Evolutionary conservation across 1,139 yeast species (phyloP).

Genomic region (Blastobotrys capitulatus): DNA sequence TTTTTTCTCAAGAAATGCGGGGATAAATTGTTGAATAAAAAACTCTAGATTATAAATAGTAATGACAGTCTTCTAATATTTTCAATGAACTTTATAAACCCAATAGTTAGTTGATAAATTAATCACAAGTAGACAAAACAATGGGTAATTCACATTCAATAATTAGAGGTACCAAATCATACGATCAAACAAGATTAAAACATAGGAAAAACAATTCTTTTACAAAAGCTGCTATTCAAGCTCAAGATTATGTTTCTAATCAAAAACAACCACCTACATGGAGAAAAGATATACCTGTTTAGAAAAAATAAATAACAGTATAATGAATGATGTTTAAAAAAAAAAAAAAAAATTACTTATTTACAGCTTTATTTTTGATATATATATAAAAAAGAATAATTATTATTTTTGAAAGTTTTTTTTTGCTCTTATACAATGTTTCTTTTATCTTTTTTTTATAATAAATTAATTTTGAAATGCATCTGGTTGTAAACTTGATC

Average conservation of each 20-base stretch:
- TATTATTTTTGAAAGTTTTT: neutral
- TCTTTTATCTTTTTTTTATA: no score
- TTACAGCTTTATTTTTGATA: neutral
- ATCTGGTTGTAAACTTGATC: conserved; percentile 50
- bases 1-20: no score
- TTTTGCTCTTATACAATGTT: no score
- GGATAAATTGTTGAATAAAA: no score
- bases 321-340: neutral
- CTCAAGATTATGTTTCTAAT: neutral
- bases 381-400: neutral
- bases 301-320: neutral
- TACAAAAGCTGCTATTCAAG: neutral
- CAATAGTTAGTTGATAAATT: no score
- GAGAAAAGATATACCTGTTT: neutral
- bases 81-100: no score
- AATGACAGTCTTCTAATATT: no score
- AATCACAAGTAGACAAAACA: no score
- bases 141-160: conserved; percentile 2
- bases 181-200: neutral
- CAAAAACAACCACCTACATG: neutral
- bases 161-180: neutral
- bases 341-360: no score
- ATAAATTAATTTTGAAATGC: no score
- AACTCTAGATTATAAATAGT: no score
- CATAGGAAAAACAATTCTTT: neutral